phyloP scores from a whole-genome alignment of 2,329 filamentous ascomycete genomes.

The Alternaria sp. region DNA sequence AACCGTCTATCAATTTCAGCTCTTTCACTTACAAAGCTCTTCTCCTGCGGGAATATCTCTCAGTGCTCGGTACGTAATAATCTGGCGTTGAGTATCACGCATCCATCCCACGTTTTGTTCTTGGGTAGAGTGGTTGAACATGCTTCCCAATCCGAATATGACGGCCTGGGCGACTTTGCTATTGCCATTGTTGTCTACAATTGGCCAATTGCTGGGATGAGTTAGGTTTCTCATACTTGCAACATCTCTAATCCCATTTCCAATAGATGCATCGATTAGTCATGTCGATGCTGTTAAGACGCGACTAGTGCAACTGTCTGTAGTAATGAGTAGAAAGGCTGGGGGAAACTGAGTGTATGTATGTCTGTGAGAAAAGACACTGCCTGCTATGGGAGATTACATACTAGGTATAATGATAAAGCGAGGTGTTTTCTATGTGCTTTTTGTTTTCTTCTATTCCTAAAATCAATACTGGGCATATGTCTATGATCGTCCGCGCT shows the following conservation, averaged over 20 bases:
- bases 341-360: neutral
- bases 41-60: conserved; percentile 61
- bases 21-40: conserved; percentile 58
- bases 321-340: neutral
- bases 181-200: conserved; percentile 30
- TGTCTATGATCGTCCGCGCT: conserved; percentile 59
- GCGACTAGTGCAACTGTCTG: neutral
- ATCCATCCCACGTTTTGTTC: conserved; percentile 66
- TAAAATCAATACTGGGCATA: conserved; percentile 62
- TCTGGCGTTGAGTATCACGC: conserved; percentile 55
- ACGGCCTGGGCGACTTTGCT: conserved; percentile 59
- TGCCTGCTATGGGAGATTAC: conserved; percentile 6
- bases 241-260: neutral
- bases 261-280: neutral
- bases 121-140: conserved; percentile 65
- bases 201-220: conserved; percentile 55
- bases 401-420: conserved; percentile 67
- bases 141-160: conserved; percentile 63
- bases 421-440: conserved; percentile 59
- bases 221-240: conserved; percentile 17
- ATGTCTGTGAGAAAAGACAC: neutral
- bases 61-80: conserved; percentile 61
- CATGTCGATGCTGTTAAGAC: neutral
- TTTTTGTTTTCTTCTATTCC: conserved; percentile 57
- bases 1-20: neutral